Base-by-base conservation (phyloP, 2,329 filamentous ascomycete species). In the Beauveria sp. region DNA sequence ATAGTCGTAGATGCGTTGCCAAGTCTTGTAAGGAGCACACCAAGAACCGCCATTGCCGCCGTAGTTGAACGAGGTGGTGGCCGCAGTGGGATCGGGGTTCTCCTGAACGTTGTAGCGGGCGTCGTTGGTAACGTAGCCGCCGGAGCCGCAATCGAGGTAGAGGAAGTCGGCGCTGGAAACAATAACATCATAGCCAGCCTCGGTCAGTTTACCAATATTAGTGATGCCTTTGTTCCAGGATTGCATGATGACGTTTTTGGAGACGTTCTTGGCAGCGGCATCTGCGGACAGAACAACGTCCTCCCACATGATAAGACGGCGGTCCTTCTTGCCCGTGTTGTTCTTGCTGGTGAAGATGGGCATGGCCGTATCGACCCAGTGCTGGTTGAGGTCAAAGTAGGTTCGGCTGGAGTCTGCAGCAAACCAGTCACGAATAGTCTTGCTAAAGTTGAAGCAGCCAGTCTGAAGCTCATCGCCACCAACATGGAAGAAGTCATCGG, bases 1-100 rank as follows among this genome's bases (percentile, higher is more conserved):
- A 68, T 78, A 84, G 73, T 82, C 75, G 71, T 84, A 84, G 70
- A 84, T 83, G 54, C 81, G 80, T 68, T 84, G 81, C 80, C 80
- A 84, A 22, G 80, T 82, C 69, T 84, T 84, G 75, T 83, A 84
- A 0, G 81, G 81, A 0, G 76, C 78, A 66, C 81, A 84, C 81
- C 81, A 84, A n/a, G 78, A 81, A 20, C 81, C 81, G 44, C 81
- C 81, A 24, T 60, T 64, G 50, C 77, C 81, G n/a, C 73, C 74
- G 67, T 79, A 84, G 74, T 84, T 84, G 76, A 83, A 83, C 66
- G 73, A 81, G 4, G 75, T 69, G 1, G 67, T 69, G 20, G 67
- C 67, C 14, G 58, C 63, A 0, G 61, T 55, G 7, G 74, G 70
- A 63, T 79, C 76, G 0, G 81, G 80, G 68, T 84, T 84, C 48